Evolutionary conservation across 192 early-diverging fungal genomes (phyloP).

Genomic region (Anaeromyces robustus): DNA sequence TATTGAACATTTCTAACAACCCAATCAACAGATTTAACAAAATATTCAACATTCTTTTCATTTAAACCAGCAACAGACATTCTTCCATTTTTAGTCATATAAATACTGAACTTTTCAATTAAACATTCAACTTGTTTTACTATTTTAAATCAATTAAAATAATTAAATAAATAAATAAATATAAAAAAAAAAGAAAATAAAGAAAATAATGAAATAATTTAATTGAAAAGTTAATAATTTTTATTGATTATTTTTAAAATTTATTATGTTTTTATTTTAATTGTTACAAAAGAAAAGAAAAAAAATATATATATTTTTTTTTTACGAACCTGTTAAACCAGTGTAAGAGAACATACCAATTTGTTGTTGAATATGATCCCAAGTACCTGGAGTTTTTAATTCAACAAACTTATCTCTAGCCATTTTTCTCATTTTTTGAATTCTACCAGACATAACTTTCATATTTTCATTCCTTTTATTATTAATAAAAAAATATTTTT

Average conservation of each 20-base stretch:
- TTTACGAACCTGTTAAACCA: conserved; percentile 45
- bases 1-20: not conserved
- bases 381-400: conserved; percentile 55
- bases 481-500: not conserved
- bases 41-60: not conserved
- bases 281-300: too few species aligned
- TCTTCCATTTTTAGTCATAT: not conserved
- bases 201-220: not conserved
- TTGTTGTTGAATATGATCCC: conserved; percentile 73
- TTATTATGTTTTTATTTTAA: too few species aligned
- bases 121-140: not conserved
- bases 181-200: too few species aligned
- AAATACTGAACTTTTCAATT: not conserved
- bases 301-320: not conserved
- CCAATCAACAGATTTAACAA: not conserved
- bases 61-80: not conserved
- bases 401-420: conserved; percentile 67
- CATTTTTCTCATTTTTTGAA: conserved; percentile 75
- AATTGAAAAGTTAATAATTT: too few species aligned
- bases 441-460: conserved; percentile 92
- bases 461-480: conserved; percentile 51
- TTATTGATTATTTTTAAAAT: not conserved
- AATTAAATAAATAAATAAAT: too few species aligned
- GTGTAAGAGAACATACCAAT: conserved; percentile 99
- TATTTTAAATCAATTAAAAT: not conserved